Conservation (phyloP, 179 eudicot genomes). For the Amaranthus tricolor region DNA sequence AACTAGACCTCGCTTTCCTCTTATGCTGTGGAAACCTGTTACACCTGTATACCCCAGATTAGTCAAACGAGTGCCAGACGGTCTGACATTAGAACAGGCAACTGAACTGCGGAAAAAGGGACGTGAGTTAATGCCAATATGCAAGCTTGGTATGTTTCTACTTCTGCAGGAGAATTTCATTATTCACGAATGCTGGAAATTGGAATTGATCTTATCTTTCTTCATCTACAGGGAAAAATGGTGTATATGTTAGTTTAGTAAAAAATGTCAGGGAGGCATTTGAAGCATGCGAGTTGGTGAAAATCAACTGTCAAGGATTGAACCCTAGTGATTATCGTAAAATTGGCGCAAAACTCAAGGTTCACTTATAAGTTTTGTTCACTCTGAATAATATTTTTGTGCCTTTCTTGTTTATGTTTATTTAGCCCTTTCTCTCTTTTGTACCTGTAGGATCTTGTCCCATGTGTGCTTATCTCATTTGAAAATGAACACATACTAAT, state of each 20-base stretch:
- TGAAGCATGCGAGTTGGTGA: constrained; percentile 87
- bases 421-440: not conserved
- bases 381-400: not conserved
- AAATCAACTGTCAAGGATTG: constrained; percentile 82
- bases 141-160: constrained; percentile 76
- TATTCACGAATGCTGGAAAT: constrained; percentile 2
- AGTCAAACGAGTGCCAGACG: constrained; percentile 74
- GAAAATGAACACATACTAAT: constrained; percentile 83
- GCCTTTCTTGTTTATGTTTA: constrained; percentile 5
- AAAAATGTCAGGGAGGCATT: constrained; percentile 85
- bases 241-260: constrained; percentile 64
- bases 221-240: constrained; percentile 68
- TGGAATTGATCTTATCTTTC: not conserved
- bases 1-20: constrained; percentile 80
- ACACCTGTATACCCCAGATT: constrained; percentile 89
- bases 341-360: constrained; percentile 97
- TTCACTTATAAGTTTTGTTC: constrained; percentile 22
- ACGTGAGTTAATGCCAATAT: constrained; percentile 62
- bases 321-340: constrained; percentile 75
- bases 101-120: constrained; percentile 78
- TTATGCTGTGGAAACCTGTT: constrained; percentile 93
- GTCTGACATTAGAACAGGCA: constrained; percentile 79
- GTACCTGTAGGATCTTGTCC: constrained; percentile 74
- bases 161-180: not conserved
- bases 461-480: constrained; percentile 84